A percentile compares a stretch with the other conserved stretches of the same genome.
These are phyloP conservation scores for Rhytidhysteron rufulum DNA, from an alignment of 2,329 filamentous ascomycete species.

Conservation along the genomic window DNA sequence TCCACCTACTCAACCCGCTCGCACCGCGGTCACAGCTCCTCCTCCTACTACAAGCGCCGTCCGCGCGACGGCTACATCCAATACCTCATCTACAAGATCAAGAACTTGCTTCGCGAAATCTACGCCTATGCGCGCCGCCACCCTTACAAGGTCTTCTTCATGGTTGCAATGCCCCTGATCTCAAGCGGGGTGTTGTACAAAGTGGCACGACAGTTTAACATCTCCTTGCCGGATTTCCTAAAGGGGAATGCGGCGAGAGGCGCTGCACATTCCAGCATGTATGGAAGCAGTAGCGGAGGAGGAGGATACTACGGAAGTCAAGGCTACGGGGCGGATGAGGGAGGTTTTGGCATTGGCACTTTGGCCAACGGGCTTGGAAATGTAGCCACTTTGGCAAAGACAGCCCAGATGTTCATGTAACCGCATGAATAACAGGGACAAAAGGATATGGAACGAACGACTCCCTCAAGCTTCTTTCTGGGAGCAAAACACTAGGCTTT, in stretches of 20 bases:
- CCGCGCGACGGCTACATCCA: conserved; percentile 76
- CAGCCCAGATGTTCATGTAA: conserved; percentile 52
- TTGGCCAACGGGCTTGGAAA: conserved; percentile 42
- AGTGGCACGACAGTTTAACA: conserved; percentile 72
- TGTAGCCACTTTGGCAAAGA: conserved; percentile 46
- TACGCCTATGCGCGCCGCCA: conserved; percentile 77
- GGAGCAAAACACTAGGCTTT: no score
- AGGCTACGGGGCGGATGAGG: conserved; percentile 37
- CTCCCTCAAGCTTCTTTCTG: no score
- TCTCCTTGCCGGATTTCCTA: conserved; percentile 66
- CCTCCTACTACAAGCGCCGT: conserved; percentile 71
- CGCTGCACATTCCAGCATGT: conserved; percentile 20
- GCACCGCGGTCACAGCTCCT: conserved; percentile 40
- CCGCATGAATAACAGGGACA: no score
- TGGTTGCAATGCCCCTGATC: conserved; percentile 82
- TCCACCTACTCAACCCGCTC: conserved; percentile 25
- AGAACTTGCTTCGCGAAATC: conserved; percentile 75
- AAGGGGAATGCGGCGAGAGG: conserved; percentile 35
- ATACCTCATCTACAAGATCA: conserved; percentile 70
- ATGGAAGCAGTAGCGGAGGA: no score
- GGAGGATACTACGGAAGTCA: conserved; percentile 44
- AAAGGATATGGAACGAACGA: no score
- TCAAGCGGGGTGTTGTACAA: conserved; percentile 78
- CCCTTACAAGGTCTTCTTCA: conserved; percentile 85
- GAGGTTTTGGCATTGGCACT: conserved; percentile 18